Conservation (phyloP, 768 basidiomycete species). For the Kwoniella shandongensis region DNA sequence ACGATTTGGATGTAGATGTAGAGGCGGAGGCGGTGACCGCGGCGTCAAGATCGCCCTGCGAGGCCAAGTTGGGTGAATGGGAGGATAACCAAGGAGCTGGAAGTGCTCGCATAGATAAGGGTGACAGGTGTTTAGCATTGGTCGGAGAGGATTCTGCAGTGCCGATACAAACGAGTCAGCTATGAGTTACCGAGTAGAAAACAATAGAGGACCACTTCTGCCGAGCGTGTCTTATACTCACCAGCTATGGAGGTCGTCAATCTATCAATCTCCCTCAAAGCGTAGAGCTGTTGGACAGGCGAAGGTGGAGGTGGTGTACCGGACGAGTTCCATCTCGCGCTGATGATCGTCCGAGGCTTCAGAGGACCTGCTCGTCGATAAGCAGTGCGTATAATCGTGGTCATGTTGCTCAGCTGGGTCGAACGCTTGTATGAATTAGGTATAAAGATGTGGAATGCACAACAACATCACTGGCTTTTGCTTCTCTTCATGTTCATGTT, state of each 20-base stretch:
- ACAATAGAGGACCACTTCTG: neutral
- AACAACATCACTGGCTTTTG: too few relatives aligned
- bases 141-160: constrained; percentile 19
- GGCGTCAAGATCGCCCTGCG: constrained; percentile 9
- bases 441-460: too few relatives aligned
- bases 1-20: neutral
- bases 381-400: too few relatives aligned
- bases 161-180: too few relatives aligned
- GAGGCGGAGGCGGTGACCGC: neutral
- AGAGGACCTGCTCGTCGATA: too few relatives aligned
- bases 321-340: neutral
- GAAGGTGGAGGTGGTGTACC: constrained; percentile 13
- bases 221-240: constrained; percentile 21
- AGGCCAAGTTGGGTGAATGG: constrained; percentile 32
- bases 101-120: constrained; percentile 41
- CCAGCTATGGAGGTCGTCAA: constrained; percentile 44
- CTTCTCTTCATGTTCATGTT: too few relatives aligned
- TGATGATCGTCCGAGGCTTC: too few relatives aligned
- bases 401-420: too few relatives aligned
- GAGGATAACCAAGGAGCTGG: constrained; percentile 42
- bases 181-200: too few relatives aligned
- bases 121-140: constrained; percentile 34
- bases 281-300: constrained; percentile 37
- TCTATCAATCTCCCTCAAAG: constrained; percentile 44
- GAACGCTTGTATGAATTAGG: too few relatives aligned